A percentile compares a stretch with the other conserved stretches of the same genome.
Conservation (phyloP, 495 filamentous ascomycete genomes). For the Thermochaetoides thermophila region DNA sequence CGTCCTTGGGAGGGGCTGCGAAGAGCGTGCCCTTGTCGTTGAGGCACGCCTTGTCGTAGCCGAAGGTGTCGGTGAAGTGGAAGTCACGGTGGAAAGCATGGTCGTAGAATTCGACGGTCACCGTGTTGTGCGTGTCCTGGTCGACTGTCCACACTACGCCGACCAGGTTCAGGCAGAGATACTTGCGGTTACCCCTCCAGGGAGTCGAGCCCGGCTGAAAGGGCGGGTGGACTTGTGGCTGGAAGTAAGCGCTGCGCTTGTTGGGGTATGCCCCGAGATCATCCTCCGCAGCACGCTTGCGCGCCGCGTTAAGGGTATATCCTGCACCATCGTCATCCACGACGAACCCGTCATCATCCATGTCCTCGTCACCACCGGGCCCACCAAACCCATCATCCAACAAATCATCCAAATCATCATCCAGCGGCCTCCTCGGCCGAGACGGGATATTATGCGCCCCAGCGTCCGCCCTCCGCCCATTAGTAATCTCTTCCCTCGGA, state of each 20-base stretch:
- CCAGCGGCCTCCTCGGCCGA: conserved; percentile 25
- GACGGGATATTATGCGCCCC: conserved; percentile 40
- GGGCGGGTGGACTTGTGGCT: conserved; percentile 59
- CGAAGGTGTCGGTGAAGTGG: conserved; percentile 90
- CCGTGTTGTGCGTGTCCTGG: conserved; percentile 85
- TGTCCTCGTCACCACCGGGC: conserved; percentile 48
- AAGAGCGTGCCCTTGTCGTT: conserved; percentile 78
- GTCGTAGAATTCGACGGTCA: conserved; percentile 97
- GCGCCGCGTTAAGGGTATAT: conserved; percentile 54
- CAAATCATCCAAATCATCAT: conserved; percentile 37
- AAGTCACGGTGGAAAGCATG: conserved; percentile 81
- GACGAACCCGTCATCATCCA: conserved; percentile 64
- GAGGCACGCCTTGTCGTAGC: conserved; percentile 89
- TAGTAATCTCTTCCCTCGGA: conserved; percentile 56
- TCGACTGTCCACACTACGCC: conserved; percentile 96
- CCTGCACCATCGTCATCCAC: conserved; percentile 93
- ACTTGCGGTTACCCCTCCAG: conserved; percentile 85
- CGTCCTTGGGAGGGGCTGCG: conserved; percentile 57
- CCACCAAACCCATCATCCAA: too few relatives aligned
- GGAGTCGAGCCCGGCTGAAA: conserved; percentile 92
- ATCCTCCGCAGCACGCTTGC: conserved; percentile 49
- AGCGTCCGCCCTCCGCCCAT: conserved; percentile 38
- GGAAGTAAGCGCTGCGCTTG: conserved; percentile 37
- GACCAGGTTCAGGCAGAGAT: conserved; percentile 83
- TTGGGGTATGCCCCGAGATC: conserved; percentile 20